phyloP scores from a whole-genome alignment of 495 filamentous ascomycete genomes.

The Aspergillus saccharolyticus region DNA sequence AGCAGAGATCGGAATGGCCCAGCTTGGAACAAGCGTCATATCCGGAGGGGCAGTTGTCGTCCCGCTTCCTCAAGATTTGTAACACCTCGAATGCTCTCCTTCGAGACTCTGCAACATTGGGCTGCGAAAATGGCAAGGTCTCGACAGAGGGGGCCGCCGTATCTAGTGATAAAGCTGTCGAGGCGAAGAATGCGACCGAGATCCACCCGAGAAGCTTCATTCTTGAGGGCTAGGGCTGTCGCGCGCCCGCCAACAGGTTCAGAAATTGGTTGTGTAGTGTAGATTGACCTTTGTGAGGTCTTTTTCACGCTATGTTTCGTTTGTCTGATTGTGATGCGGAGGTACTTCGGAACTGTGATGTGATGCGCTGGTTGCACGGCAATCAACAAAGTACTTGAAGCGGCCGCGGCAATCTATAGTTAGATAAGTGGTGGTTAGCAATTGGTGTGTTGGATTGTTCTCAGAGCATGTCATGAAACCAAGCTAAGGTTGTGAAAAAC shows the following conservation, averaged over 20 bases:
- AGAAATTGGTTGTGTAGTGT: neutral
- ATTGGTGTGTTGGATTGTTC: neutral
- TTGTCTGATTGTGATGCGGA: neutral
- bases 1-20: slow-evolving; percentile 52
- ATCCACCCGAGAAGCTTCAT: slow-evolving; percentile 40
- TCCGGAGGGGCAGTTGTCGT: slow-evolving; percentile 46
- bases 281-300: neutral
- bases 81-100: slow-evolving; percentile 36
- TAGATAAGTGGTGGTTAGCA: neutral
- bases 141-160: slow-evolving; percentile 29
- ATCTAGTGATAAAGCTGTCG: slow-evolving; percentile 28
- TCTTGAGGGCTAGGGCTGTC: slow-evolving; percentile 22
- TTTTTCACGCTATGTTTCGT: neutral
- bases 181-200: slow-evolving; percentile 33
- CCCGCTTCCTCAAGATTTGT: slow-evolving; percentile 30
- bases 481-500: neutral
- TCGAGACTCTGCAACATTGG: slow-evolving; percentile 22
- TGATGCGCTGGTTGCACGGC: slow-evolving; percentile 8
- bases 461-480: neutral
- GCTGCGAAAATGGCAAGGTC: slow-evolving; percentile 26
- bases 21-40: slow-evolving; percentile 49
- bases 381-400: slow-evolving; percentile 42
- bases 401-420: slow-evolving; percentile 16
- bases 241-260: slow-evolving; percentile 7
- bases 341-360: neutral